A percentile compares a stretch with the other conserved stretches of the same genome.
Conservation (phyloP, 306 rosid genomes). For the Coriaria nepalensis region DNA sequence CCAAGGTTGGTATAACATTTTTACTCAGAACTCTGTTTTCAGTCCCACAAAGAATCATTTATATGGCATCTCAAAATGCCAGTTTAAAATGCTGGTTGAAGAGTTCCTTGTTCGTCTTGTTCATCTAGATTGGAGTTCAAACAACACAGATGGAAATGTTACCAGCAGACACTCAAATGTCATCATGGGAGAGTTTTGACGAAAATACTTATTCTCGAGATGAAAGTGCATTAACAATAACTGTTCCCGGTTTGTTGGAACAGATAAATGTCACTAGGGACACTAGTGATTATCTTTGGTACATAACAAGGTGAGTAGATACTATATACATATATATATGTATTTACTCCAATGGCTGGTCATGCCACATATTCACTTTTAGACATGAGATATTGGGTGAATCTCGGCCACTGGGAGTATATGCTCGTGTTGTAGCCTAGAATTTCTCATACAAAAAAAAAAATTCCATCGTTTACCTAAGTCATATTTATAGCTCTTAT, state of each 20-base stretch:
- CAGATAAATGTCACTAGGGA: conserved; percentile 89
- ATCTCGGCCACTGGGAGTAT: background rate
- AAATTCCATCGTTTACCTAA: no score
- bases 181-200: conserved; percentile 72
- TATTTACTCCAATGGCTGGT: no score
- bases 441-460: no score
- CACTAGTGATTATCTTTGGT: conserved; percentile 87
- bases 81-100: background rate
- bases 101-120: background rate
- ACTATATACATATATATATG: no score
- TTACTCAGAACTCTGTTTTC: no score
- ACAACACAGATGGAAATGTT: conserved; percentile 84
- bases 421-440: no score
- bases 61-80: no score
- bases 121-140: conserved; percentile 78
- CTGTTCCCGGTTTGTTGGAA: conserved; percentile 79
- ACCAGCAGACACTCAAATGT: conserved; percentile 43
- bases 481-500: no score
- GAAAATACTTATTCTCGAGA: conserved; percentile 61
- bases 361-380: background rate
- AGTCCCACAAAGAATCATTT: no score
- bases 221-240: conserved; percentile 39
- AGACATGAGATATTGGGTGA: background rate
- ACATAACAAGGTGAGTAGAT: conserved; percentile 56
- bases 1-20: conserved; percentile 41